phyloP scores from a whole-genome alignment of 176 grass and related monocot genomes.

The Oryza brachyantha region DNA sequence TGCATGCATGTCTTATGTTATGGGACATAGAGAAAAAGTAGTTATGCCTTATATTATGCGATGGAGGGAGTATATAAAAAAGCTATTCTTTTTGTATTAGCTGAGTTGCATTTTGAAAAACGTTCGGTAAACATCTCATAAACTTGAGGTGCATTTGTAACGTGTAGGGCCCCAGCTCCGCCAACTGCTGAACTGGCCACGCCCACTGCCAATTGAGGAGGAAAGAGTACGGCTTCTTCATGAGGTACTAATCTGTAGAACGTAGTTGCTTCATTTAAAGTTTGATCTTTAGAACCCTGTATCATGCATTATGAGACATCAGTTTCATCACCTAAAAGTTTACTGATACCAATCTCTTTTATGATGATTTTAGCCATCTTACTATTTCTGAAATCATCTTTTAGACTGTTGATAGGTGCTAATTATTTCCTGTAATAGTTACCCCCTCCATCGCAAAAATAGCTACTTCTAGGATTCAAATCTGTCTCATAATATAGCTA shows the following conservation, averaged over 20 bases:
- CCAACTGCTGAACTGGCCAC: constrained; percentile 81
- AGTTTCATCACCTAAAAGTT: not conserved
- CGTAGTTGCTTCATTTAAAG: not conserved
- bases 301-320: not conserved
- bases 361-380: not conserved
- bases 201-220: constrained; percentile 84
- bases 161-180: constrained; percentile 66
- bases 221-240: constrained; percentile 83
- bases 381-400: constrained; percentile 1
- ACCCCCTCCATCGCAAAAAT: too few species aligned
- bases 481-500: too few species aligned
- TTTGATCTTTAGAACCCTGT: not conserved
- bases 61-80: not conserved
- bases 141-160: constrained; percentile 25
- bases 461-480: too few species aligned
- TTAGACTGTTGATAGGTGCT: not conserved
- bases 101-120: not conserved
- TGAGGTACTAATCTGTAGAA: constrained; percentile 53
- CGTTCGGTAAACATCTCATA: not conserved
- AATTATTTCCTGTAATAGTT: not conserved
- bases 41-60: too few species aligned
- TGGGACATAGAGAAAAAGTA: too few species aligned
- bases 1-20: too few species aligned
- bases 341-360: not conserved
- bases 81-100: not conserved